Base-by-base conservation (phyloP, 176 grass and related monocot genomes). In the Tillandsia leiboldiana region DNA sequence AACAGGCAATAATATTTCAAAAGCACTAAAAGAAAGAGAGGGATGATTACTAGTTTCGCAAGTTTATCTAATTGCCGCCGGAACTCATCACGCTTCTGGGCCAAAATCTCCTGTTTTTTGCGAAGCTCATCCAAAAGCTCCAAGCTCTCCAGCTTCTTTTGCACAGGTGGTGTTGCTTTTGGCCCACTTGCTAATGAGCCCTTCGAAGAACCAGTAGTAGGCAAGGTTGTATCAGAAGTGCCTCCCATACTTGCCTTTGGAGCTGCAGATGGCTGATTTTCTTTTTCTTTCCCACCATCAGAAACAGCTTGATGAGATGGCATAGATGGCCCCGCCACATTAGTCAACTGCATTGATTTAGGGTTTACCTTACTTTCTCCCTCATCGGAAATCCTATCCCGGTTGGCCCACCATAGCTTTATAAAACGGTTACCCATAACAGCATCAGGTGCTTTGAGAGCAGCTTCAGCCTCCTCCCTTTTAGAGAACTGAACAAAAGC, bases 371-470 rank as follows among this genome's bases (percentile, higher is more conserved):
- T 80, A 54, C 47, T 65, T 61, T 85, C 82, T 78, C 66, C 76
- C 47, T 71, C 86, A 56, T 90, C 84, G 65, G 69, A 70, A 70
- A 91, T 68, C 71, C 87, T 87, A 81, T 99, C 94, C 78, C 89
- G 85, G 67, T 99, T 99, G 2, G 94, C 94, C 94, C 94, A 99
- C 89, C 87, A 87, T 67, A 99, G 74, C 78, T 83, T 93, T 79
- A 99, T 99, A 79, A 99, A 99, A 66, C 94, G 89, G 57, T 99
- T 99, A n/a, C 90, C 94, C 90, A 99, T 99, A 48, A 99, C 94
- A 81, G 94, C 94, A 59, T 99, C 94, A 65, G 94, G 90, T 17
- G 94, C 82, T 79, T 85, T 71, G 66, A 99, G 84, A 50, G 90
- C 90, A 82, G 94, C 86, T 85, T 99, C 89, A 78, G 90, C 94